Percentiles rank a stretch among this genome's conserved stretches.
phyloP scores from a whole-genome alignment of 208 protist species.

The Tritrichomonas musculus region DNA sequence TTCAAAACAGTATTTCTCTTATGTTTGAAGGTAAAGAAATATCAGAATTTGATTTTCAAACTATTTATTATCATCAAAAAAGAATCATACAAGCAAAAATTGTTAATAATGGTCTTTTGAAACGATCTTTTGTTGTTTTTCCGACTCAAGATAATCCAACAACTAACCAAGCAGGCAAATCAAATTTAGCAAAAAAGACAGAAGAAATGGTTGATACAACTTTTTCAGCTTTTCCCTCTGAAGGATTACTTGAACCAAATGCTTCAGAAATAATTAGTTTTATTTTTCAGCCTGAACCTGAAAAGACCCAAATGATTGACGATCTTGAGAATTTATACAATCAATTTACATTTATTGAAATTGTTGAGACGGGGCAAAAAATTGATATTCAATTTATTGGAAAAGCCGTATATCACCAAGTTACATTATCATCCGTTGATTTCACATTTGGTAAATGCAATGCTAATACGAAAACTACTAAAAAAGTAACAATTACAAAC shows the following conservation, averaged over 20 bases:
- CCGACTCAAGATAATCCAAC: neutral
- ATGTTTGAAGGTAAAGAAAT: neutral
- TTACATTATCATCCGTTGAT: neutral
- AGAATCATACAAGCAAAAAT: neutral
- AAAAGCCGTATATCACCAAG: neutral
- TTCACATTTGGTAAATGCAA: neutral
- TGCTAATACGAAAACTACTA: neutral
- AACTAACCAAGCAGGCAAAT: neutral
- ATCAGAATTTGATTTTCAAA: neutral
- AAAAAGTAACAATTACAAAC: slow-evolving; percentile 2
- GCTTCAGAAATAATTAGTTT: neutral
- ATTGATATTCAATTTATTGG: neutral
- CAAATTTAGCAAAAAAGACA: neutral
- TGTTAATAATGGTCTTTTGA: neutral
- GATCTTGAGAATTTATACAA: neutral
- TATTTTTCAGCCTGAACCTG: neutral
- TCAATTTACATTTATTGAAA: neutral
- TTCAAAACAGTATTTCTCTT: neutral
- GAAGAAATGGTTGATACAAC: neutral
- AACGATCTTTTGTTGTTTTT: neutral
- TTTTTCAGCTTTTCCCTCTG: neutral
- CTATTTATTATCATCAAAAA: neutral
- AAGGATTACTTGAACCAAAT: slow-evolving; percentile 10
- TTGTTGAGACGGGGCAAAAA: slow-evolving; percentile 4
- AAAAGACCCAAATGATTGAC: neutral